Percentiles rank a stretch among this genome's conserved stretches.
phyloP scores from a whole-genome alignment of 208 protist species.

The Dictyostelium gargantuum region DNA sequence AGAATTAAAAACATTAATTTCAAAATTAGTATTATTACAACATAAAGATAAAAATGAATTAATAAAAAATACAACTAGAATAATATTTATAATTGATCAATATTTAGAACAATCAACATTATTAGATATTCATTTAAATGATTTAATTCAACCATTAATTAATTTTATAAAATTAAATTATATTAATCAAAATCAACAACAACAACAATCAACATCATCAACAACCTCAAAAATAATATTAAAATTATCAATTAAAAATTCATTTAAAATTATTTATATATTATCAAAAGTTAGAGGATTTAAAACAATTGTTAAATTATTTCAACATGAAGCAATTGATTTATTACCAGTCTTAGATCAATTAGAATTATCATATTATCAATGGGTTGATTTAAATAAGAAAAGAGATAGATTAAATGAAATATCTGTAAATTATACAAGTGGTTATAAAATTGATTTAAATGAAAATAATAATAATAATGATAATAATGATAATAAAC shows the following conservation, averaged over 20 bases:
- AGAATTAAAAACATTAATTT: slow-evolving; percentile 35
- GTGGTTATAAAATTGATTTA: neutral
- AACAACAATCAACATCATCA: neutral
- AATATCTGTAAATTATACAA: neutral
- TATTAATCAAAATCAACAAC: slow-evolving; percentile 55
- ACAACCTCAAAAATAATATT: slow-evolving; percentile 83
- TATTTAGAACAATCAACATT: slow-evolving; percentile 95
- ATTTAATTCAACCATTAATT: slow-evolving; percentile 88
- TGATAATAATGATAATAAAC: neutral
- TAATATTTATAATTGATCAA: slow-evolving; percentile 80
- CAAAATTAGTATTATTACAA: neutral
- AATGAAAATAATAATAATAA: neutral
- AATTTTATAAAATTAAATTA: slow-evolving; percentile 80
- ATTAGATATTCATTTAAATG: slow-evolving; percentile 91
- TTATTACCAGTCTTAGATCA: slow-evolving; percentile 71
- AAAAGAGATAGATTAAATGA: neutral
- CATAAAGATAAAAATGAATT: neutral
- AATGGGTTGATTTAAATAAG: slow-evolving; percentile 63
- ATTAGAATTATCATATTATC: slow-evolving; percentile 71
- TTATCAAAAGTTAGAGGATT: slow-evolving; percentile 94
- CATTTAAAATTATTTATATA: slow-evolving; percentile 91
- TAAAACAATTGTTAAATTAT: slow-evolving; percentile 91
- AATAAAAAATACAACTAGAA: neutral
- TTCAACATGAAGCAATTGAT: slow-evolving; percentile 91
- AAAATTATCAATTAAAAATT: slow-evolving; percentile 83